Evolutionary conservation across 1,139 yeast species (phyloP).

Genomic region (Lodderomyces elongisporus): DNA sequence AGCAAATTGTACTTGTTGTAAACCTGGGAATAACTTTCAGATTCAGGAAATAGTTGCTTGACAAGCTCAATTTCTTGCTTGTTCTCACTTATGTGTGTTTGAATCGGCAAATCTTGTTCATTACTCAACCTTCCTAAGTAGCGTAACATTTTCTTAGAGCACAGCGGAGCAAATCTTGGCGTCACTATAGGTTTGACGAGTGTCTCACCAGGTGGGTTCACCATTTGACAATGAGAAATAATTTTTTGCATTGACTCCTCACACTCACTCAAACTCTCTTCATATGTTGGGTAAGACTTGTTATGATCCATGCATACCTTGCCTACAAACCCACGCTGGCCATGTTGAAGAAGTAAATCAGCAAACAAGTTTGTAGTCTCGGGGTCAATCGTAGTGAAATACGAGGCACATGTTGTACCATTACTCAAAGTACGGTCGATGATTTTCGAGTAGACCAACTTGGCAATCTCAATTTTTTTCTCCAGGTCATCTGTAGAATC

Average conservation of each 20-base stretch:
- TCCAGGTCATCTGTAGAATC: conserved; percentile 20
- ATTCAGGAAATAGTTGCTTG: conserved; percentile 65
- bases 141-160: conserved; percentile 57
- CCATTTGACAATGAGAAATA: conserved; percentile 47
- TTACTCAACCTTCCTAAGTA: conserved; percentile 60
- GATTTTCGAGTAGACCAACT: conserved; percentile 56
- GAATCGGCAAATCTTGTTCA: conserved; percentile 57
- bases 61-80: conserved; percentile 72
- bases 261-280: conserved; percentile 59
- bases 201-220: conserved; percentile 46
- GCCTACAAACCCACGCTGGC: conserved; percentile 89
- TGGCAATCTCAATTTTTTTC: conserved; percentile 50
- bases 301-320: conserved; percentile 83
- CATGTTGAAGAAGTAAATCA: conserved; percentile 55
- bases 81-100: conserved; percentile 88
- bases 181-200: conserved; percentile 74
- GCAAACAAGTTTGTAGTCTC: conserved; percentile 74
- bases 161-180: conserved; percentile 92
- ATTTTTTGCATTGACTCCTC: conserved; percentile 53
- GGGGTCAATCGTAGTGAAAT: conserved; percentile 83
- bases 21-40: conserved; percentile 66
- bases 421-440: conserved; percentile 60
- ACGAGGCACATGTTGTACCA: conserved; percentile 92
- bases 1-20: conserved; percentile 63
- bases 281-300: conserved; percentile 62